phyloP scores from a whole-genome alignment of 2,329 filamentous ascomycete species.

The Fusarium globosum region DNA sequence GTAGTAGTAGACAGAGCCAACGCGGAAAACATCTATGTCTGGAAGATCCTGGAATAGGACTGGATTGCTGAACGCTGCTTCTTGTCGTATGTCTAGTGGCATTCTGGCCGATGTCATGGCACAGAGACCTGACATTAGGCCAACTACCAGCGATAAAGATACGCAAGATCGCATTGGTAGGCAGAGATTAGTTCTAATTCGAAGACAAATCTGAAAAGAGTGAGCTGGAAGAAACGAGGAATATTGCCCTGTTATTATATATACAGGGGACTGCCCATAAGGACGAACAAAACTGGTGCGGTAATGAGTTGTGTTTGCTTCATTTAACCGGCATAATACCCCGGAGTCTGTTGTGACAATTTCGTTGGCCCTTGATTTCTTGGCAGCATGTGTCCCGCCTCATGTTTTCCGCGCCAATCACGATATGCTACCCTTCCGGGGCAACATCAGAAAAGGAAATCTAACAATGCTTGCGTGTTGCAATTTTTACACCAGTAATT shows the following conservation, averaged over 20 bases:
- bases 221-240: not conserved
- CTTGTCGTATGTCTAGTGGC: not conserved
- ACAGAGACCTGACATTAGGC: not conserved
- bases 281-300: not conserved
- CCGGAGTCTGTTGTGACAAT: not conserved
- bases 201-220: not conserved
- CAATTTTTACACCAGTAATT: not conserved
- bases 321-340: not conserved
- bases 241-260: not conserved
- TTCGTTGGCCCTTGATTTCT: not conserved
- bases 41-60: not conserved
- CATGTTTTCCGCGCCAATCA: not conserved
- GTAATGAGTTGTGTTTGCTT: rapidly evolving
- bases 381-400: not conserved
- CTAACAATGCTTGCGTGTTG: not conserved
- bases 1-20: not conserved
- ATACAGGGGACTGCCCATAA: rapidly evolving
- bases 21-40: not conserved
- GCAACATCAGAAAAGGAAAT: not conserved
- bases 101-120: too few species aligned
- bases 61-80: not conserved
- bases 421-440: rapidly evolving
- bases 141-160: not conserved
- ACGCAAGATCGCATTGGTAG: not conserved
- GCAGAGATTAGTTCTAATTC: rapidly evolving